Conservation (phyloP, 2,329 filamentous ascomycete genomes). For the Dendrostoma leiphaemia region DNA sequence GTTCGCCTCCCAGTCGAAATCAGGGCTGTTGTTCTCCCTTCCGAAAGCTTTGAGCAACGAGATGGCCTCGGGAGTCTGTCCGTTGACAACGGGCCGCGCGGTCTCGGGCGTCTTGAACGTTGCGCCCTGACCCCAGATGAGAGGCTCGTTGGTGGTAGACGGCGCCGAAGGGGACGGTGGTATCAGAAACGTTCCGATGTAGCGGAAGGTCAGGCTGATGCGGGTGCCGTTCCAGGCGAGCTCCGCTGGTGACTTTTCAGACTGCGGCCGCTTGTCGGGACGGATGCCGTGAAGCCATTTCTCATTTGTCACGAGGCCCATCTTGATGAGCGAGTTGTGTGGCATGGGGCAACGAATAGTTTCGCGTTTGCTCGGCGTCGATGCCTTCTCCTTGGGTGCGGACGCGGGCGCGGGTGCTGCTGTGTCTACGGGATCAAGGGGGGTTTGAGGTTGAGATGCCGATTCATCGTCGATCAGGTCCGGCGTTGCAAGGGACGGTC, state of each 20-base stretch:
- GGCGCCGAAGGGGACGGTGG: neutral
- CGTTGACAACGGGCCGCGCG: constrained; percentile 67
- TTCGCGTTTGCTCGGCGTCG: constrained; percentile 40
- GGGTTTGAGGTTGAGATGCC: neutral
- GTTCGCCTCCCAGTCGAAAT: constrained; percentile 70
- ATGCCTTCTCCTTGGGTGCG: neutral
- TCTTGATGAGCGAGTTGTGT: constrained; percentile 84
- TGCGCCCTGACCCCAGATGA: constrained; percentile 93
- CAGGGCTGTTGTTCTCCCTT: constrained; percentile 71
- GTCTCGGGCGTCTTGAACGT: constrained; percentile 60
- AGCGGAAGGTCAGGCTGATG: constrained; percentile 88
- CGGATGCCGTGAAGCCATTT: constrained; percentile 92
- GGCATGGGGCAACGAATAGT: constrained; percentile 71
- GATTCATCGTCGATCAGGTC: neutral
- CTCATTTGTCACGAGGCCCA: constrained; percentile 79
- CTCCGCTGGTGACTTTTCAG: constrained; percentile 69
- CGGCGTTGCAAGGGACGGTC: neutral
- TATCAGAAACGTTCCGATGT: constrained; percentile 80
- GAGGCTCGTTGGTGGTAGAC: constrained; percentile 47
- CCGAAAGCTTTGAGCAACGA: constrained; percentile 77
- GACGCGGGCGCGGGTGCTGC: neutral
- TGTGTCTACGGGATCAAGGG: neutral
- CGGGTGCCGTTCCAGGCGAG: constrained; percentile 71
- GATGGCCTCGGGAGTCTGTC: constrained; percentile 63
- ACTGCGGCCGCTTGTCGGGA: constrained; percentile 71